A percentile compares a stretch with the other conserved stretches of the same genome.
These are phyloP conservation scores for Discostella stelligeroides DNA, from an alignment of 108 stramenopile genomes.

Conservation along the genomic window DNA sequence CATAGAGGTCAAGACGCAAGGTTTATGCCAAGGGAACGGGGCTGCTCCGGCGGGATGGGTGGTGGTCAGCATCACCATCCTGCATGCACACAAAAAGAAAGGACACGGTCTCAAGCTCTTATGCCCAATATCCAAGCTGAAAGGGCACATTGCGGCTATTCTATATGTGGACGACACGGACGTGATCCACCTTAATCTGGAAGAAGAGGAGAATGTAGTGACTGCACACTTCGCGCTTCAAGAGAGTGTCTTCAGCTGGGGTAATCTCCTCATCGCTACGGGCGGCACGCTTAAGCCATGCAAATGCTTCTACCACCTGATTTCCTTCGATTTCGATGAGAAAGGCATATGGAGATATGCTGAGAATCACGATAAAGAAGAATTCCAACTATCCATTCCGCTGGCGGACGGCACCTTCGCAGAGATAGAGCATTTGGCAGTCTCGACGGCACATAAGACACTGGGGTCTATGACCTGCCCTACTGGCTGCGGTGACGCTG, in stretches of 20 bases:
- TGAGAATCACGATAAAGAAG: not conserved
- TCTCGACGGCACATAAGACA: not conserved
- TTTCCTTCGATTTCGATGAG: constrained; percentile 2
- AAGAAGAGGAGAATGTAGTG: not conserved
- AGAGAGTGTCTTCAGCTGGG: constrained; percentile 3
- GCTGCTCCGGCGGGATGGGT: too few relatives aligned
- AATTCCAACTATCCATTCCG: not conserved
- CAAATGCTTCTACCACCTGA: constrained; percentile 17
- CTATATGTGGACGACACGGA: too few relatives aligned
- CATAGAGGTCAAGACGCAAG: too few relatives aligned
- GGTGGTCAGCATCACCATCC: too few relatives aligned
- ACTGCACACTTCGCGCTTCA: not conserved
- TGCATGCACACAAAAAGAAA: too few relatives aligned
- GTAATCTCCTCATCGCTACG: constrained; percentile 1
- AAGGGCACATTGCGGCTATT: too few relatives aligned
- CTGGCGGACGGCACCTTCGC: not conserved
- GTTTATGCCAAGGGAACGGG: too few relatives aligned
- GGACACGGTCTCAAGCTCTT: too few relatives aligned
- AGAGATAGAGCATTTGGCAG: not conserved
- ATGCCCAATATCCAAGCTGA: too few relatives aligned
- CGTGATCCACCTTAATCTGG: not conserved
- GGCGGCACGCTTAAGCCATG: constrained; percentile 12
- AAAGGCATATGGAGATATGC: constrained; percentile 11
- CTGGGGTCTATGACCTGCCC: constrained; percentile 10
- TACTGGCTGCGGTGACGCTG: not conserved